Evolutionary conservation across 78 protist genomes (phyloP), one percentile per base, ranked within the genome.

Genomic region (Protostelium mycophagum): DNA sequence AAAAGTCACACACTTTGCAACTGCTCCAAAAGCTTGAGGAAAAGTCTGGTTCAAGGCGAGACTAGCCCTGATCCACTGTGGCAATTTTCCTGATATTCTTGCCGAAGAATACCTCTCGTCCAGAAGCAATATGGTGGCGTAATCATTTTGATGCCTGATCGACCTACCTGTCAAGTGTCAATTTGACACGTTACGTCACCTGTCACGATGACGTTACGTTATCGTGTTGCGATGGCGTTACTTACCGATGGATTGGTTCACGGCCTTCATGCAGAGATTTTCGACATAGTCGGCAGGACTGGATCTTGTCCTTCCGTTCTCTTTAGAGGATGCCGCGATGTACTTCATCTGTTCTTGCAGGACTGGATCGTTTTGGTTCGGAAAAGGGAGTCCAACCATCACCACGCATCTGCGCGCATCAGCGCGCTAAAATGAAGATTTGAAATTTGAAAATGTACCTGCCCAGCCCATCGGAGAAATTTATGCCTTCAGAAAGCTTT

Each of bases 401-500:
- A 96, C 73, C 0, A 96, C 93, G 36, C 87, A 87, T 9, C 94
- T 86, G 91, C 0, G 36, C 90, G 28, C 0, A 93, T 0, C 0
- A 34, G 28, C 29, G 63, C 89, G 36, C 29, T 63, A 88, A 25
- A n/a, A 86, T n/a, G 63, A 86, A 28, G 88, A 38, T 31, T 1
- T 5, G 28, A 10, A 51, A 86, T 23, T 5, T 86, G 63, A n/a
- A 37, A 51, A 25, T 73, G 63, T 83, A 91, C 93, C 85, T 0
- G 39, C 95, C 85, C 29, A 94, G 36, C n/a, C 86, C 91, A 39
- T 97, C 98, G 9, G 86, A 0, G 85, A 97, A 97, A 89, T 97
- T 97, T 88, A 97, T 97, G 31, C 98, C 98, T 89, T 97, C 98
- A 38, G 93, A 87, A 94, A 97, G 28, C 39, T 97, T 97, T 28